Conservation (phyloP, 2,329 filamentous ascomycete genomes). For the Scytalidium sp. region DNA sequence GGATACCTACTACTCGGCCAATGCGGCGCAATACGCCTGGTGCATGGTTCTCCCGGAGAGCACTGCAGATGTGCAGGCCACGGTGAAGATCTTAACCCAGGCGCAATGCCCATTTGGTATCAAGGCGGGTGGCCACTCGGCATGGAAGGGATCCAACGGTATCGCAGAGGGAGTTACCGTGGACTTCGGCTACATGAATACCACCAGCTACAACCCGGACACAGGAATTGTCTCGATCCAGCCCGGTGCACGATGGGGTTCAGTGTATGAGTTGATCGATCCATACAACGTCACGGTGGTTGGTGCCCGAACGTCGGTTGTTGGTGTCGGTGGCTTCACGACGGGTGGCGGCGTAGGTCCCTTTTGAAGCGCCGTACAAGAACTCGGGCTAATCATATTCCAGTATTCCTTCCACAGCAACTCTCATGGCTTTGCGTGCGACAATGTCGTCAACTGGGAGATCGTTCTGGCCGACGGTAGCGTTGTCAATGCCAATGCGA, state of each 20-base stretch:
- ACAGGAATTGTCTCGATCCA: slow-evolving; percentile 29
- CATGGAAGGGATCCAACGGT: slow-evolving; percentile 42
- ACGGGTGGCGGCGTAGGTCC: slow-evolving; percentile 31
- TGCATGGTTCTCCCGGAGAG: slow-evolving; percentile 33
- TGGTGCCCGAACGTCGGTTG: slow-evolving; percentile 31
- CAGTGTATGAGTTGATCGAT: slow-evolving; percentile 33
- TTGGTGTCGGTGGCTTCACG: slow-evolving; percentile 37
- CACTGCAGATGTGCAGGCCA: slow-evolving; percentile 33
- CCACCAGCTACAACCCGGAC: slow-evolving; percentile 19
- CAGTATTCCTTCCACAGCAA: slow-evolving; percentile 34
- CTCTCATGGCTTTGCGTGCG: slow-evolving; percentile 45
- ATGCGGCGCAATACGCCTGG: slow-evolving; percentile 32
- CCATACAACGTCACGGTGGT: slow-evolving; percentile 25
- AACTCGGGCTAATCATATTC: slow-evolving; percentile 13
- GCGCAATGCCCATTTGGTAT: slow-evolving; percentile 40
- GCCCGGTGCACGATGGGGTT: slow-evolving; percentile 32
- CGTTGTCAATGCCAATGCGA: slow-evolving; percentile 42
- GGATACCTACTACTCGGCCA: slow-evolving; percentile 34
- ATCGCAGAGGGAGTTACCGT: slow-evolving; percentile 43
- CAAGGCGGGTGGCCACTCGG: slow-evolving; percentile 47
- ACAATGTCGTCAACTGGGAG: slow-evolving; percentile 46
- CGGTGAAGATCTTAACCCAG: slow-evolving; percentile 36
- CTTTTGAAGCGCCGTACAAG: slow-evolving; percentile 7
- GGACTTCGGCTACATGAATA: slow-evolving; percentile 33
- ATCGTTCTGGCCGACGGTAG: slow-evolving; percentile 49